Evolutionary conservation across 495 filamentous ascomycete genomes (phyloP).

Genomic region (Filosporella fistucella): DNA sequence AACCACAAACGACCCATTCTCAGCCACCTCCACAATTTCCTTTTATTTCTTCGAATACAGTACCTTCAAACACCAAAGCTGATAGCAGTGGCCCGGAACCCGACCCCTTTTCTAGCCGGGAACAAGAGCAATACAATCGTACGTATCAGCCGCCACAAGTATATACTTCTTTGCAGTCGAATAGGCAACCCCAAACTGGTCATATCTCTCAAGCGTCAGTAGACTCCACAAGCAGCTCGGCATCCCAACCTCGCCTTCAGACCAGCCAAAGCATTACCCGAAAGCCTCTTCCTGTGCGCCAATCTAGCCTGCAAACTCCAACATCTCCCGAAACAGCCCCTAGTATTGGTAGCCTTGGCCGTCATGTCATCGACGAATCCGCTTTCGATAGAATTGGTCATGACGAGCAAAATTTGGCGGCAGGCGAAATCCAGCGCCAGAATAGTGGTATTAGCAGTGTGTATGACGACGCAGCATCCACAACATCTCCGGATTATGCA

Average conservation of each 20-base stretch:
- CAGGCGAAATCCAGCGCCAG: constrained; percentile 25
- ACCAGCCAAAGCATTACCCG: constrained; percentile 45
- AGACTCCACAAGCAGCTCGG: constrained; percentile 15
- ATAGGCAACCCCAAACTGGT: not conserved
- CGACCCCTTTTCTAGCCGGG: not conserved
- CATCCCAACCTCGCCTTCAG: constrained; percentile 32
- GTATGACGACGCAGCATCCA: constrained; percentile 44
- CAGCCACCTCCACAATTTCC: constrained; percentile 11
- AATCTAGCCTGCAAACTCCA: constrained; percentile 33
- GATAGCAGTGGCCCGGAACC: not conserved
- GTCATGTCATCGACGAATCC: constrained; percentile 60
- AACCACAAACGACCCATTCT: constrained; percentile 5
- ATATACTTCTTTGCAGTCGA: constrained; percentile 5
- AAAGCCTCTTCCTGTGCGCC: constrained; percentile 59
- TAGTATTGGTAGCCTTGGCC: constrained; percentile 59
- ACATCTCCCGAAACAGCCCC: constrained; percentile 31
- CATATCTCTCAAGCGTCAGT: constrained; percentile 12
- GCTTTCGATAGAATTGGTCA: constrained; percentile 45
- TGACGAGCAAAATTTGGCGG: constrained; percentile 1
- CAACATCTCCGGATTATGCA: constrained; percentile 55
- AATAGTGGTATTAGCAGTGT: constrained; percentile 34
- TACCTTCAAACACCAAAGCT: not conserved
- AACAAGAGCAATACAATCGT: not conserved
- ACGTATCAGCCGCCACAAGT: constrained; percentile 9
- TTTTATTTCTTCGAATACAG: constrained; percentile 5